Conservation (phyloP, 176 grass and related monocot genomes). For the Carex myosuroides region DNA sequence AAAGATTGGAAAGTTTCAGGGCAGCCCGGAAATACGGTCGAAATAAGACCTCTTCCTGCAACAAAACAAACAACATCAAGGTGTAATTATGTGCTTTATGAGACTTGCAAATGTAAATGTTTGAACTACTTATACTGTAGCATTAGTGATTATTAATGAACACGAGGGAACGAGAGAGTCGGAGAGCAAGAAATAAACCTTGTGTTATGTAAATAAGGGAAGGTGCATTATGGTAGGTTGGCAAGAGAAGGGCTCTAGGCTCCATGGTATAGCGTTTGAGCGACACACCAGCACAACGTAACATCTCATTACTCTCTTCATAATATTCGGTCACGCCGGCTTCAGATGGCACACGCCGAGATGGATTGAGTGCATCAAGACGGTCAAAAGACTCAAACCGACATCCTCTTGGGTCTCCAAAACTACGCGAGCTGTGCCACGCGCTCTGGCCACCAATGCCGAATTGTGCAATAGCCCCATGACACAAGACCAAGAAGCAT, state of each 20-base stretch:
- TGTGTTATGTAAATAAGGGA: conserved; percentile 28
- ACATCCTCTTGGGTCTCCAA: background rate
- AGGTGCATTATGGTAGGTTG: conserved; percentile 30
- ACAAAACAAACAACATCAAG: background rate
- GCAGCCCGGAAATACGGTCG: conserved; percentile 18
- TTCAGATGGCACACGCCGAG: conserved; percentile 21
- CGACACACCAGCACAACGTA: conserved; percentile 22
- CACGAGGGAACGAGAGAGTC: background rate
- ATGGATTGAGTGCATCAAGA: conserved; percentile 17
- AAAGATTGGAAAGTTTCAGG: conserved; percentile 29
- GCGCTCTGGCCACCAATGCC: background rate
- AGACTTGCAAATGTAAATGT: background rate
- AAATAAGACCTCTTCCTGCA: conserved; percentile 24
- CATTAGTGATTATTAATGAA: background rate
- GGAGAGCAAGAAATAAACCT: background rate
- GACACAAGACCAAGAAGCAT: conserved; percentile 2
- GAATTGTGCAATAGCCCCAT: conserved; percentile 13
- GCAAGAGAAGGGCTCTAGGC: conserved; percentile 28
- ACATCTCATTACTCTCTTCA: conserved; percentile 22
- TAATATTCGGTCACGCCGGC: conserved; percentile 36
- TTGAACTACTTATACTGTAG: background rate
- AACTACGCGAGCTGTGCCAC: conserved; percentile 13
- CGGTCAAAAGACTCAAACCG: conserved; percentile 10
- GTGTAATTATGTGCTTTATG: background rate
- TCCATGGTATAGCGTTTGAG: conserved; percentile 17